Evolutionary conservation across 1,139 yeast species (phyloP).

Genomic region (Candida buenavistaensis): DNA sequence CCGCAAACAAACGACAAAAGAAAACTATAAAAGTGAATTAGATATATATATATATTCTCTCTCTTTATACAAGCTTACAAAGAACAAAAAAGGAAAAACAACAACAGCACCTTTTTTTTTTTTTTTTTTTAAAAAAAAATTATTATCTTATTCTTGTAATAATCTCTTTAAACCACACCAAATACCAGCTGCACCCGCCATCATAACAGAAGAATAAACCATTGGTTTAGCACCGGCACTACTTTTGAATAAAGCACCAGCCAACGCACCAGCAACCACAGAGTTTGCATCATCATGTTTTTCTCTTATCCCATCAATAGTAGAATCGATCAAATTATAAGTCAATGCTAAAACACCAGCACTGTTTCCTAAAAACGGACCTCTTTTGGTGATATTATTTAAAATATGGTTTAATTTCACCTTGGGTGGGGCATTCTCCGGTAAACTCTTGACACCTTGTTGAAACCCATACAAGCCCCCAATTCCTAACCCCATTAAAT

Average conservation of each 20-base stretch:
- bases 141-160: conserved; percentile 26
- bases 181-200: conserved; percentile 86
- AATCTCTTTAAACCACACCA: conserved; percentile 85
- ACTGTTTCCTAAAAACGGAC: conserved; percentile 92
- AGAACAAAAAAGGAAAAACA: not conserved
- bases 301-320: conserved; percentile 79
- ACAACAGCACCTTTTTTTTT: not conserved
- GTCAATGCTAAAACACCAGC: conserved; percentile 92
- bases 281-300: conserved; percentile 87
- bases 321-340: conserved; percentile 80
- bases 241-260: conserved; percentile 90
- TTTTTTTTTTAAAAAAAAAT: too few relatives aligned
- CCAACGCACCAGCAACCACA: conserved; percentile 82
- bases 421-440: conserved; percentile 70
- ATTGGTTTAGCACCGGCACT: conserved; percentile 84
- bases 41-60: conserved; percentile 6
- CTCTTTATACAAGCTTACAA: conserved; percentile 1
- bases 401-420: conserved; percentile 84
- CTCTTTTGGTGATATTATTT: conserved; percentile 91
- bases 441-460: conserved; percentile 80
- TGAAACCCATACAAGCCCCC: conserved; percentile 90
- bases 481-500: conserved; percentile 69
- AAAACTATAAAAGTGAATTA: conserved; percentile 1
- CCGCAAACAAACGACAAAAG: conserved; percentile 3
- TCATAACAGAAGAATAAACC: conserved; percentile 81